Base-by-base conservation (phyloP, 1,284 basidiomycete genomes). In the Puccinia coronata region DNA sequence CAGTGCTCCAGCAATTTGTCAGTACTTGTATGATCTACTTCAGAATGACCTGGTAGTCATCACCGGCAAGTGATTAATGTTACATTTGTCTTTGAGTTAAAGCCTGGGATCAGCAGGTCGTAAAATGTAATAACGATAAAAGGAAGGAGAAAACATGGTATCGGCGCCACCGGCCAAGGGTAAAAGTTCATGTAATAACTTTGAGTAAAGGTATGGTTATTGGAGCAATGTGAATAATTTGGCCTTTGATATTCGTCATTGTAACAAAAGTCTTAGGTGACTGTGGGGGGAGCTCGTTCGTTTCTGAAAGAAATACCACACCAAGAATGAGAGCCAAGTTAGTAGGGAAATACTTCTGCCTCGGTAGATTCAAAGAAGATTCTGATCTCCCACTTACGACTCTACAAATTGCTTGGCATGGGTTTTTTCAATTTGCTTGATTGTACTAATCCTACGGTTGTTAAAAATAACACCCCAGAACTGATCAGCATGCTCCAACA, bases 401-500 rank as follows among this genome's bases (percentile, higher is more conserved):
- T 80, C 78, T 34, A 80, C 78, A 51, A 80, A 80, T 80, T 72
- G 70, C 39, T 80, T 80, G 34, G 78, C 78, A 65, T 80, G 78
- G 31, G 69, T 73, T 47, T 80, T 80, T 41, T 80, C 78, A 28
- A 80, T 80, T 59, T 47, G 49, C 72, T 73, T 69, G 49, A 80
- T 80, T 6, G 69, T 73, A 86, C 78, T 80, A 82, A 99, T 88
- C 87, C 99, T 99, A 85, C 96, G 93, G 84, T 92, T 93, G 87
- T 96, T 95, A 88, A 98, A 99, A 82, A 97, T 88, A n/a, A 99
- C 97, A n/a, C 97, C 97, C 83, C 98, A 98, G 86, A 96, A 97
- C 85, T 96, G 94, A 86, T 97, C 94, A 0, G 96, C 95, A 1
- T 93, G 92, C 12, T 93, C 92, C 82, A 98, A 89, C 93, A 99